Conservation (phyloP, 2,329 filamentous ascomycete genomes). For the Neurospora crassa region DNA sequence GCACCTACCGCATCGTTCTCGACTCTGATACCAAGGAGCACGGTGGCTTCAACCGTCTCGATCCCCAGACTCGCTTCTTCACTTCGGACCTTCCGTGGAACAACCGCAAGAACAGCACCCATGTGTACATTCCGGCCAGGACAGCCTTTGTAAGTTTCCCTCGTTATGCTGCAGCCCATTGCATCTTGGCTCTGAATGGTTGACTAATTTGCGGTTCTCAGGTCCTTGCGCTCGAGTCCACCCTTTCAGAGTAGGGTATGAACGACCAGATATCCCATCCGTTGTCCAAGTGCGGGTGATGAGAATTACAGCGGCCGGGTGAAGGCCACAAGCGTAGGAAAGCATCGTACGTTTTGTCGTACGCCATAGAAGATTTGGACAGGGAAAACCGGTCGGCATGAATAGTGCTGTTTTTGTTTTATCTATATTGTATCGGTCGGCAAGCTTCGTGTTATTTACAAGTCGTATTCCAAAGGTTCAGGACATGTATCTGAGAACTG, state of each 20-base stretch:
- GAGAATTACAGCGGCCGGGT: not conserved
- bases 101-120: conserved; percentile 76
- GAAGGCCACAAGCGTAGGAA: not conserved
- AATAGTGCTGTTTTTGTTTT: not conserved
- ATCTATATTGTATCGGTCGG: not conserved
- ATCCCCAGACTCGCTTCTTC: conserved; percentile 78
- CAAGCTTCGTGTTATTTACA: not conserved
- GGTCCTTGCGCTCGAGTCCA: conserved; percentile 44
- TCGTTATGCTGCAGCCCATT: not conserved
- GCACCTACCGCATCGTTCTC: conserved; percentile 80
- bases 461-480: not conserved
- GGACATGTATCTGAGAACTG: not conserved
- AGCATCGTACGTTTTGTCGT: not conserved
- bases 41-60: conserved; percentile 71
- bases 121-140: conserved; percentile 80
- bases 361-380: not conserved
- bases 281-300: not conserved
- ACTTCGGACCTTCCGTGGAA: conserved; percentile 91
- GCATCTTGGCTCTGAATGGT: not conserved
- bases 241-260: conserved; percentile 18
- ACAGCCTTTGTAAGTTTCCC: conserved; percentile 63
- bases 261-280: not conserved
- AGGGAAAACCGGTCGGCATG: not conserved
- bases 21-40: conserved; percentile 70
- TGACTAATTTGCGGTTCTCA: conserved; percentile 18